Conservation (phyloP, 1,284 basidiomycete genomes). For the Microbotryum lychnidis-dioicae region DNA sequence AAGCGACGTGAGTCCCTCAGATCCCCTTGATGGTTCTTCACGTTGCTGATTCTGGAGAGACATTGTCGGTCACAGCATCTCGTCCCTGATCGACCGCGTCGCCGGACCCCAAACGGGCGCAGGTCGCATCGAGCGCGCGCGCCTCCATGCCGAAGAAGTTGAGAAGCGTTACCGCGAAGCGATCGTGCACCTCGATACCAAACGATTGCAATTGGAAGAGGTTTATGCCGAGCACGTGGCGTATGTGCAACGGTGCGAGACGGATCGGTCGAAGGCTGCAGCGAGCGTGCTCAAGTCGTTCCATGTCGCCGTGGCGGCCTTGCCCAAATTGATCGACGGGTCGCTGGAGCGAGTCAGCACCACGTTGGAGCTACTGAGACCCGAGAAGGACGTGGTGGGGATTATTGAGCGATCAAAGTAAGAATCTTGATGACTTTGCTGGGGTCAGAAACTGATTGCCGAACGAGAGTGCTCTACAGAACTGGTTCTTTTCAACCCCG, state of each 20-base stretch:
- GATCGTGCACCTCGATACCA: not conserved
- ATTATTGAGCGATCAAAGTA: conserved; percentile 30
- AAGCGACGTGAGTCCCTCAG: conserved; percentile 14
- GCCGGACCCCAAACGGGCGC: conserved; percentile 20
- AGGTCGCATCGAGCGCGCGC: conserved; percentile 17
- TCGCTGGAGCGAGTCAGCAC: conserved; percentile 13
- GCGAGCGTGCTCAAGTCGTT: conserved; percentile 21
- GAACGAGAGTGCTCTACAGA: not conserved
- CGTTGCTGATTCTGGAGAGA: not conserved
- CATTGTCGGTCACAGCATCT: conserved; percentile 12
- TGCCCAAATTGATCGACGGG: conserved; percentile 10
- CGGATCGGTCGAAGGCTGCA: conserved; percentile 31
- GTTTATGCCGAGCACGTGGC: conserved; percentile 20
- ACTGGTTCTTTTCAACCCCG: conserved; percentile 32
- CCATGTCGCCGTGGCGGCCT: conserved; percentile 8
- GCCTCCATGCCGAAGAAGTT: conserved; percentile 20
- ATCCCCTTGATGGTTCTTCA: not conserved
- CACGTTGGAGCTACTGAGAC: conserved; percentile 21
- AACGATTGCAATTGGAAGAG: conserved; percentile 28
- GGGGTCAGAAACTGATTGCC: not conserved
- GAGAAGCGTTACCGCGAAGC: conserved; percentile 27
- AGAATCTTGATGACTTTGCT: not conserved
- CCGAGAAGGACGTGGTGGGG: conserved; percentile 25
- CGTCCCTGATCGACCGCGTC: conserved; percentile 16
- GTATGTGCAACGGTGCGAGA: conserved; percentile 30